Evolutionary conservation across 2,329 filamentous ascomycete species (phyloP).

Genomic region (Rhytidhysteron rufulum): DNA sequence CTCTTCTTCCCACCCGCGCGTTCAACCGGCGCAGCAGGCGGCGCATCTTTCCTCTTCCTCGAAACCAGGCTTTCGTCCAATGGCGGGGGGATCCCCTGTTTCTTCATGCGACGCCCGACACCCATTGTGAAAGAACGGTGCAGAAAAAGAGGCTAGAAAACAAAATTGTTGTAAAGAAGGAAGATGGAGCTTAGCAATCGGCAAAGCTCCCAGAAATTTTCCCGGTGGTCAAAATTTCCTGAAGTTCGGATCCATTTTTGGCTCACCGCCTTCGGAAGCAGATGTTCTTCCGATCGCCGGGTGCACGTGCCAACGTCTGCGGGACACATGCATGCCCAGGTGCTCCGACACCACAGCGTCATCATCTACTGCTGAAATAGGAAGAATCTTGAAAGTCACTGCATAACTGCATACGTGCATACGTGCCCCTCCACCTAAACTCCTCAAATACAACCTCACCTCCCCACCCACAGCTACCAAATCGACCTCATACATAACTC

Average conservation of each 20-base stretch:
- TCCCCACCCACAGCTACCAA: conserved; percentile 2
- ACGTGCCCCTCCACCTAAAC: background rate
- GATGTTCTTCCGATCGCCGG: conserved; percentile 8
- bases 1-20: conserved; percentile 63
- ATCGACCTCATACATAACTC: background rate
- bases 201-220: conserved; percentile 15
- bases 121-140: conserved; percentile 58
- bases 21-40: conserved; percentile 44
- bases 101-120: conserved; percentile 87
- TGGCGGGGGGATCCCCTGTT: conserved; percentile 82
- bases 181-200: no score
- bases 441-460: background rate
- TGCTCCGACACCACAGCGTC: conserved; percentile 27
- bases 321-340: no score
- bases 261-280: conserved; percentile 20
- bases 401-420: background rate
- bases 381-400: background rate
- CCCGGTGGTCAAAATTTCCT: conserved; percentile 7
- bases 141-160: background rate
- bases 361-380: conserved; percentile 14
- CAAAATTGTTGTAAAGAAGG: background rate
- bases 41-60: conserved; percentile 82
- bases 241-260: conserved; percentile 16
- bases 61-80: conserved; percentile 72
- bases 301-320: no score